These are phyloP conservation scores for Ceratobasidium sp. DNA, from an alignment of 1,284 basidiomycete species.

Conservation along the genomic window DNA sequence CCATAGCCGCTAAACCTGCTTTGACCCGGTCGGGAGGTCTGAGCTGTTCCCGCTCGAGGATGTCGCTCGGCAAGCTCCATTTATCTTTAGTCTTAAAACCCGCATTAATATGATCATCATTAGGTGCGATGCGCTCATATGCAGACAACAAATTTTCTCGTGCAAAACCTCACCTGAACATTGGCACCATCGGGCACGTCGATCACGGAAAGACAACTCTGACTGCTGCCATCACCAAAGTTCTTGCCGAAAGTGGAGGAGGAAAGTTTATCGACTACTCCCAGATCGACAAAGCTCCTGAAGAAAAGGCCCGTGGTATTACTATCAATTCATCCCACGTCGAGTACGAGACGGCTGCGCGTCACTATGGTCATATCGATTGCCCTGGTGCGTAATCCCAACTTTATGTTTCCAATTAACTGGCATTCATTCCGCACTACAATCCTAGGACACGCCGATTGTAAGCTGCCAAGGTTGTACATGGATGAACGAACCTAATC, in stretches of 20 bases:
- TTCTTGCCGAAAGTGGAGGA: constrained; percentile 83
- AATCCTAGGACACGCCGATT: constrained; percentile 82
- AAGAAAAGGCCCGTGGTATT: constrained; percentile 99
- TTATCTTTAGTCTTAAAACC: neutral
- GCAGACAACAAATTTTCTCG: constrained; percentile 88
- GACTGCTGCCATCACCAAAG: constrained; percentile 98
- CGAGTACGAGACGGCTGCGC: constrained; percentile 93
- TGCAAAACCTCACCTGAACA: constrained; percentile 96
- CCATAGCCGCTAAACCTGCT: constrained; percentile 30
- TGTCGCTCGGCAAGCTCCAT: constrained; percentile 1
- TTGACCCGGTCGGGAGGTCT: constrained; percentile 23
- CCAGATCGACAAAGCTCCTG: constrained; percentile 99
- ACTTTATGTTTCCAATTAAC: constrained; percentile 3
- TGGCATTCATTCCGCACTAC: constrained; percentile 10
- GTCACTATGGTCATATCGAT: constrained; percentile 99
- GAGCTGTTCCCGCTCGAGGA: constrained; percentile 2
- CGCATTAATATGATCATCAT: neutral
- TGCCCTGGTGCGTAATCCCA: constrained; percentile 74
- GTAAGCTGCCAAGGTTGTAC: constrained; percentile 61
- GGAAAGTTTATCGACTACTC: constrained; percentile 98
- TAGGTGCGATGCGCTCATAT: constrained; percentile 71
- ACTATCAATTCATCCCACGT: constrained; percentile 97
- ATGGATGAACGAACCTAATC: neutral
- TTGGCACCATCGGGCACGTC: constrained; percentile 93
- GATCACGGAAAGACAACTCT: constrained; percentile 98